Base-by-base conservation (phyloP, 108 stramenopile genomes). In the Skeletonema tropicum region DNA sequence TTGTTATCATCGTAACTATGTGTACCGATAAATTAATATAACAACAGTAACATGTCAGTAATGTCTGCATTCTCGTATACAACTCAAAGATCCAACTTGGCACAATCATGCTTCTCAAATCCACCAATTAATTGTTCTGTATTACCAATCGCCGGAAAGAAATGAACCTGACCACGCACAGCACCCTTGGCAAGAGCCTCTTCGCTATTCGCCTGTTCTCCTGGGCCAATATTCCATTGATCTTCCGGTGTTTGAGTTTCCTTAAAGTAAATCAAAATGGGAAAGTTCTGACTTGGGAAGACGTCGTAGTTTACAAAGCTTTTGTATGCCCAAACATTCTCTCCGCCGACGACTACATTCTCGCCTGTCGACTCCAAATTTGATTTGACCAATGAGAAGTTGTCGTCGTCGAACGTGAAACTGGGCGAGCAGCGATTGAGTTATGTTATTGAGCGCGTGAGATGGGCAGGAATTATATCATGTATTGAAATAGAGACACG, bases 221-320 rank as follows among this genome's bases (percentile, higher is more conserved):
- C 84, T 52, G 84, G 84, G 12, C 75, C 84, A 7, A 69, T 64
- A 45, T 76, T 71, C 84, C 84, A 77, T 33, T 48, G 33, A 21
- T 83, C 81, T 62, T 85, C 83, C 15, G 88, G 87, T 41, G 90
- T 91, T 77, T 90, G 89, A 35, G 74, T 87, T 74, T 91, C 90
- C 68, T 87, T 90, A 73, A 91, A 91, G 69, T 91, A 91, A 39
- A 91, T 70, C 31, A 91, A 78, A 67, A 91, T 86, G 42, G 90
- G 90, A 48, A 87, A 80, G 5, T 85, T 61, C 41, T 70, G 79
- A 63, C 60, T 85, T 7, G 90, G 81, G 26, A 45, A 45, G 86
- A 82, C 48, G 6, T 49, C n/a, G 48, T 49, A 49, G 48, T 19
- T 49, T 17, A 49, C 48, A 19, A 49, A 41, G 10, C 39, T 41